Percentiles rank a stretch among this genome's conserved stretches.
These are phyloP conservation scores for Aureobasidium sp. DNA, from an alignment of 2,329 filamentous ascomycete genomes.

Conservation along the genomic window DNA sequence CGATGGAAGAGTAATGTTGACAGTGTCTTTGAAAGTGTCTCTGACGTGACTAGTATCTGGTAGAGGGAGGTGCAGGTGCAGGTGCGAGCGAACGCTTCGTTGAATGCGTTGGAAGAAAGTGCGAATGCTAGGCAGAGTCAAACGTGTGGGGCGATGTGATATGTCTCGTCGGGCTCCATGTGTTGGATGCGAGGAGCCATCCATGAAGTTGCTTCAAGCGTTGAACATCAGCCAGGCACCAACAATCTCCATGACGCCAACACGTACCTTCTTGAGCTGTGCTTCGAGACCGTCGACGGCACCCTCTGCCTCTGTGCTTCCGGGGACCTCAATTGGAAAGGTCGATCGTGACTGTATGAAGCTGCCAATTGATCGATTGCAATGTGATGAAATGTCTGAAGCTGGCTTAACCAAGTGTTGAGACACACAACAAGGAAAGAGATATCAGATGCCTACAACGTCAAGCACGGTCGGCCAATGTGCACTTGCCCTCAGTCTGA, in stretches of 20 bases:
- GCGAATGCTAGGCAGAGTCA: not conserved
- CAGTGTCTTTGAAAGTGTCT: not conserved
- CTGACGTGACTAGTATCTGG: not conserved
- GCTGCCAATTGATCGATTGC: no score
- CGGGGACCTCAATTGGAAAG: no score
- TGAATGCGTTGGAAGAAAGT: conserved; percentile 1
- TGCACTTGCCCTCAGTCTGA: not conserved
- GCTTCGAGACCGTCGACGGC: not conserved
- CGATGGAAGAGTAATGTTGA: not conserved
- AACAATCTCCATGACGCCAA: not conserved
- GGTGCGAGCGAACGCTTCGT: not conserved
- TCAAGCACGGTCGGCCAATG: not conserved
- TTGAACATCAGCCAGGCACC: not conserved
- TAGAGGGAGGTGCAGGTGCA: conserved; percentile 1
- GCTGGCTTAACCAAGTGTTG: no score
- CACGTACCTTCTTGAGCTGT: conserved; percentile 1
- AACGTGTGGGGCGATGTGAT: not conserved
- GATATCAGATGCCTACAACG: not conserved
- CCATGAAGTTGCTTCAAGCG: not conserved
- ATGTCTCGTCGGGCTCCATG: not conserved
- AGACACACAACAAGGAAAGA: not conserved
- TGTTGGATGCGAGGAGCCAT: not conserved
- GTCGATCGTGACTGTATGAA: no score
- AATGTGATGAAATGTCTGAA: not conserved
- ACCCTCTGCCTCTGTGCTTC: no score